Base-by-base conservation (phyloP, 306 rosid species). In the Glycine soja region DNA sequence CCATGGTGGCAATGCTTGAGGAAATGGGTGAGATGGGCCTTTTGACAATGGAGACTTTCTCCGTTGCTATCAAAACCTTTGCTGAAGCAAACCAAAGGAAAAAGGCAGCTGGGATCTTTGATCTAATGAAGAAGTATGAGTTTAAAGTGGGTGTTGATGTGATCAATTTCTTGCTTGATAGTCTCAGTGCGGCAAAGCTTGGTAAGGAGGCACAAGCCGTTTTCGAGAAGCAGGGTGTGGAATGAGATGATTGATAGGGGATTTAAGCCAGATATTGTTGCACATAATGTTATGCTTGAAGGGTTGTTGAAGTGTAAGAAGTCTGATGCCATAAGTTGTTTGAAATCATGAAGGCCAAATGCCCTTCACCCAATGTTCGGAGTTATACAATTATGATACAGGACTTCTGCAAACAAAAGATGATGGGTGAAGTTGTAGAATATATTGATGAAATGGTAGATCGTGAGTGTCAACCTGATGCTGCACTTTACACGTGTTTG, bases 261-360 rank as follows among this genome's bases (percentile, higher is more conserved):
- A 6, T 91, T 90, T 67, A 81, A 75, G 83, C 98, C 96, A 32
- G 99, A 95, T 89, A 66, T 88, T 72, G 92, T 95, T 86, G 90
- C 89, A 1, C 92, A 95, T 74, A 95, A 93, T 85, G 78, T 85
- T 53, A 93, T 95, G 98, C 94, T 91, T 58, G 90, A 87, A 62
- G 98, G 96, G 51, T 81, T 93, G 87, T 75, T 91, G 64, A 90
- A 78, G 87, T 81, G 96, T 82, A 83, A 80, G 87, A 91, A 90
- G 80, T 91, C 93, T 6, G 98, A 95, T 75, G 94, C 89, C 4
- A 91, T 95, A 95, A 91, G 85, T 83, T 93, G 79, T 93, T 91
- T 85, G 94, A 89, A 88, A 85, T 93, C 82, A 95, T 95, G 98
- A 93, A 88, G 59, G 93, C 91, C 82, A 93, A 89, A 87, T 96